Conservation (phyloP, 768 basidiomycete genomes). For the button mushroom (Agaricus bisporus) region DNA sequence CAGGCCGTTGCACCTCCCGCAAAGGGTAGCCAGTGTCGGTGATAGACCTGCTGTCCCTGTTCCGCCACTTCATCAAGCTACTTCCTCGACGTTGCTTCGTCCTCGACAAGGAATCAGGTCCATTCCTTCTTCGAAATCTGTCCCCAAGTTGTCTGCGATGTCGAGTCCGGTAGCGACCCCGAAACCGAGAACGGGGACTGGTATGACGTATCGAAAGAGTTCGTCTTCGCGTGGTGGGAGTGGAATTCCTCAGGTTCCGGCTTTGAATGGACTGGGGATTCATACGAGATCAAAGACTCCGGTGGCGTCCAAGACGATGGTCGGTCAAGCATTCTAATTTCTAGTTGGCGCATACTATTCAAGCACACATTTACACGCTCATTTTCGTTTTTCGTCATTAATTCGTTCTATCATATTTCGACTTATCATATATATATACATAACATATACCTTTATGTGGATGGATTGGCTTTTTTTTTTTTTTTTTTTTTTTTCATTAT, state of each 20-base stretch:
- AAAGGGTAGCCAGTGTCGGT: slow-evolving; percentile 15
- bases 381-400: too few relatives aligned
- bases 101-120: background rate
- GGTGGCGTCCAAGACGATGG: background rate
- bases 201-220: slow-evolving; percentile 57
- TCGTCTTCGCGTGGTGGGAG: slow-evolving; percentile 12
- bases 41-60: slow-evolving; percentile 32
- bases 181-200: slow-evolving; percentile 58
- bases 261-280: background rate
- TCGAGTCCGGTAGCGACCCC: too few relatives aligned
- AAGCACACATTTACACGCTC: too few relatives aligned
- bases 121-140: slow-evolving; percentile 8
- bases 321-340: too few relatives aligned
- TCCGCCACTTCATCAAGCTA: slow-evolving; percentile 11
- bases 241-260: background rate
- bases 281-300: slow-evolving; percentile 1
- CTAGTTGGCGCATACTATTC: too few relatives aligned
- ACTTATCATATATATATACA: too few relatives aligned
- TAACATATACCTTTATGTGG: too few relatives aligned
- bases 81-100: slow-evolving; percentile 12
- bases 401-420: too few relatives aligned
- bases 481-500: too few relatives aligned
- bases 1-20: slow-evolving; percentile 26
- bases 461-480: too few relatives aligned
- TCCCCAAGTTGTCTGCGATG: slow-evolving; percentile 7